Conservation (phyloP, 441 rosid genomes). For the Corymbia citriodora region DNA sequence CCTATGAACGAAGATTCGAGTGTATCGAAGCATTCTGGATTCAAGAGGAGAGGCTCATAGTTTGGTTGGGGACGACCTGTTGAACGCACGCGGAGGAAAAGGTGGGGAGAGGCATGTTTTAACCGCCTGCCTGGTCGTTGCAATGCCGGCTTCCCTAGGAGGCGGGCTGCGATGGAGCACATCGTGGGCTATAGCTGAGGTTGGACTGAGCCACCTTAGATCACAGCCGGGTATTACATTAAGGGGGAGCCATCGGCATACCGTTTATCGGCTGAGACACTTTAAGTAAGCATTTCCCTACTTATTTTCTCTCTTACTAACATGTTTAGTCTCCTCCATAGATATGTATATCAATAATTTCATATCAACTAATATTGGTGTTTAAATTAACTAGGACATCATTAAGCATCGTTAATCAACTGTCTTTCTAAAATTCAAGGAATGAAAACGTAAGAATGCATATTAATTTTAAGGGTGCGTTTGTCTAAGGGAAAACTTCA, state of each 20-base stretch:
- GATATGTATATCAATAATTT: not conserved
- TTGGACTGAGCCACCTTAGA: too few relatives aligned
- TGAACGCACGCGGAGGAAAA: not conserved
- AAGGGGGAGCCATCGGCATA: not conserved
- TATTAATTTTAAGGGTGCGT: not conserved
- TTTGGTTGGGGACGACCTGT: not conserved
- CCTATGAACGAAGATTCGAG: not conserved
- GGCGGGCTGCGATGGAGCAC: too few relatives aligned
- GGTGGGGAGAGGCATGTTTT: too few relatives aligned
- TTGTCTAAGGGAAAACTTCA: too few relatives aligned
- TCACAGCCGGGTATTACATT: not conserved
- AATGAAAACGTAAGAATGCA: not conserved
- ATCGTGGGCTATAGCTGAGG: too few relatives aligned
- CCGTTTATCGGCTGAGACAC: not conserved
- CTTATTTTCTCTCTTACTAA: not conserved
- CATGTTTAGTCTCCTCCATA: not conserved
- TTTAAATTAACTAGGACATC: not conserved
- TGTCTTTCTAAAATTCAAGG: not conserved
- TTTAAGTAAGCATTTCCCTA: not conserved
- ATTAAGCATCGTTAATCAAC: not conserved
- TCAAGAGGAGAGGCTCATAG: not conserved
- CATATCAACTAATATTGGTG: not conserved
- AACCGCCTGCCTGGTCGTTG: too few relatives aligned
- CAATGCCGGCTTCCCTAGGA: too few relatives aligned
- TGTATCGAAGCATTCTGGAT: not conserved